Evolutionary conservation across 495 filamentous ascomycete species (phyloP).

Genomic region (Clohesyomyces aquaticus): DNA sequence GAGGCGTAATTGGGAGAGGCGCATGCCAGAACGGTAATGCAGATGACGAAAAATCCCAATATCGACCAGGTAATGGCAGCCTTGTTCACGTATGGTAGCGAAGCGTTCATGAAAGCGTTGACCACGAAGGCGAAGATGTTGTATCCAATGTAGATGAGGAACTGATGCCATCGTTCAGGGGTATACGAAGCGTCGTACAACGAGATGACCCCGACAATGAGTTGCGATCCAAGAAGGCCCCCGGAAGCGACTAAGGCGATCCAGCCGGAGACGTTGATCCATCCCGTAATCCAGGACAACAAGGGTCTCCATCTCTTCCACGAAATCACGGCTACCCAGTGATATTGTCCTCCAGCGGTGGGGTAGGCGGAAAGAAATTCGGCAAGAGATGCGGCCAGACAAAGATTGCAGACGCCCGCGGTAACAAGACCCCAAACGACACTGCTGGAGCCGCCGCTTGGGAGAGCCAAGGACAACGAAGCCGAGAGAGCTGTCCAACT

Average conservation of each 20-base stretch:
- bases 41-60: slow-evolving; percentile 68
- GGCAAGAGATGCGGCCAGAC: slow-evolving; percentile 69
- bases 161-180: slow-evolving; percentile 69
- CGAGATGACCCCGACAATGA: slow-evolving; percentile 54
- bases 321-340: slow-evolving; percentile 72
- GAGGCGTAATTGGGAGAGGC: slow-evolving; percentile 64
- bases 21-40: slow-evolving; percentile 66
- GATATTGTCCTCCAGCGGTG: slow-evolving; percentile 64
- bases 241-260: slow-evolving; percentile 52
- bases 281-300: slow-evolving; percentile 72
- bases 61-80: slow-evolving; percentile 68
- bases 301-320: slow-evolving; percentile 63
- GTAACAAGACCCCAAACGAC: slow-evolving; percentile 68
- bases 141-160: slow-evolving; percentile 71
- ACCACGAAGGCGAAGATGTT: slow-evolving; percentile 65
- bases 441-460: slow-evolving; percentile 57
- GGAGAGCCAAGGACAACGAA: slow-evolving; percentile 57
- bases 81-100: slow-evolving; percentile 69
- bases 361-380: slow-evolving; percentile 77
- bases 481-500: slow-evolving; percentile 63
- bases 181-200: slow-evolving; percentile 54
- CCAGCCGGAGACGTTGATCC: slow-evolving; percentile 77
- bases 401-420: slow-evolving; percentile 72
- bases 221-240: slow-evolving; percentile 50
- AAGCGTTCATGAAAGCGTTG: slow-evolving; percentile 67